Evolutionary conservation across 371 early-diverging fungal genomes (phyloP), one percentile per base, ranked within the genome.

Genomic region (Mucor saturninus): DNA sequence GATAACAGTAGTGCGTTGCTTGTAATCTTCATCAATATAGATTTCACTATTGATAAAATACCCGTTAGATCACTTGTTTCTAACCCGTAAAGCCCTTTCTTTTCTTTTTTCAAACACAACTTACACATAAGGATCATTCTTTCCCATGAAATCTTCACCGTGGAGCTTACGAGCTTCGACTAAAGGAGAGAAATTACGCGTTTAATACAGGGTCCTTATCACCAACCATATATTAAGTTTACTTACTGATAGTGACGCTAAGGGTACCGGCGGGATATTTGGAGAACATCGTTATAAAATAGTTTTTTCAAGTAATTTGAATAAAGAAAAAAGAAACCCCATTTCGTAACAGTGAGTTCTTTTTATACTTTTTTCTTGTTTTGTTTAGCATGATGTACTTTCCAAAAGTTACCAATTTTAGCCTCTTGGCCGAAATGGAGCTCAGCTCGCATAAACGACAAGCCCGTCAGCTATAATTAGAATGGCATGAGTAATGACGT

Each of bases 1-100:
- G 21, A 74, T 64, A 28, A 77, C 80, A 5, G 79, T 77, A 14
- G 89, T 87, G 7, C 74, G 66, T 64, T 67, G 72, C 61, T 67
- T 67, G 65, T 68, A 64, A 9, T 72, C 59, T 0, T 64, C 56
- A 54, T 72, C 64, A 38, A 72, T 28, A 64, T 64, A 72, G 13
- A 72, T 40, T 61, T 72, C 68, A 58, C 70, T 66, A 49, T 37
- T 37, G 5, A 37, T 29, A 5, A 29, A 11, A 32, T 57, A 48
- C 28, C 3, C 21, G 9, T 52, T 30, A 40, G 21, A 28, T 21
- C 26, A 7, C 35, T 7, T 1, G 9, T 10, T 49, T 9, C 11
- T 6, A 32, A 37, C 30, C 45, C 21, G 21, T 37, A 32, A 7
- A 3, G 21, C 1, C 21, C 21, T 1, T 21, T 35, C 8, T 35